Percentiles rank a stretch among this genome's conserved stretches.
These are phyloP conservation scores for Fistulifera pelliculosa DNA, from an alignment of 108 stramenopile species.

Conservation along the genomic window DNA sequence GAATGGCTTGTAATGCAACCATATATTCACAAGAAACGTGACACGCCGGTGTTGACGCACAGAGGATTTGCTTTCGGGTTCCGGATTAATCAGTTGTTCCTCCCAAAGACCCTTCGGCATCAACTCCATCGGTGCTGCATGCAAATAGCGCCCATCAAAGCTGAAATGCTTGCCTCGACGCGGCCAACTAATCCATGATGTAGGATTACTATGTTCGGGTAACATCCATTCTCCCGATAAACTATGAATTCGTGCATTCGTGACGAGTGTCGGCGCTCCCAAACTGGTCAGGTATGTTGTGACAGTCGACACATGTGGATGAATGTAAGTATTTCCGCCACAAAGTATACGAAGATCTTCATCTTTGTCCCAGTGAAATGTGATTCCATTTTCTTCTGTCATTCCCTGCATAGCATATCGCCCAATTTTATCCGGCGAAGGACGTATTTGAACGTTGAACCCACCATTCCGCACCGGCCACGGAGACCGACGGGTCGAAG, in stretches of 20 bases:
- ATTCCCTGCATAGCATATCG: slow-evolving; percentile 32
- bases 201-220: slow-evolving; percentile 3
- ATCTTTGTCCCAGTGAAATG: slow-evolving; percentile 85
- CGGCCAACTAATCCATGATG: slow-evolving; percentile 60
- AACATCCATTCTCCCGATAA: slow-evolving; percentile 49
- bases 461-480: slow-evolving; percentile 81
- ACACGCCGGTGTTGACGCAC: slow-evolving; percentile 33
- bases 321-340: slow-evolving; percentile 61
- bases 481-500: slow-evolving; percentile 11
- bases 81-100: background rate
- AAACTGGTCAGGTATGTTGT: slow-evolving; percentile 69
- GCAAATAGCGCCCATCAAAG: slow-evolving; percentile 71
- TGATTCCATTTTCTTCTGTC: slow-evolving; percentile 37
- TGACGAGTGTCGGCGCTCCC: slow-evolving; percentile 58
- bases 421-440: slow-evolving; percentile 37
- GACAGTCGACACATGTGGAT: slow-evolving; percentile 77
- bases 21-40: slow-evolving; percentile 89
- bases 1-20: slow-evolving; percentile 81
- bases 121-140: slow-evolving; percentile 64
- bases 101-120: slow-evolving; percentile 29
- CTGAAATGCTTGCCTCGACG: slow-evolving; percentile 63
- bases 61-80: slow-evolving; percentile 2
- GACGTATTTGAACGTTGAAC: slow-evolving; percentile 73
- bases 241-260: slow-evolving; percentile 43
- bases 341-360: slow-evolving; percentile 66